Conservation (phyloP, 805 yeast genomes). For the Sugiyamaella floridensis region DNA sequence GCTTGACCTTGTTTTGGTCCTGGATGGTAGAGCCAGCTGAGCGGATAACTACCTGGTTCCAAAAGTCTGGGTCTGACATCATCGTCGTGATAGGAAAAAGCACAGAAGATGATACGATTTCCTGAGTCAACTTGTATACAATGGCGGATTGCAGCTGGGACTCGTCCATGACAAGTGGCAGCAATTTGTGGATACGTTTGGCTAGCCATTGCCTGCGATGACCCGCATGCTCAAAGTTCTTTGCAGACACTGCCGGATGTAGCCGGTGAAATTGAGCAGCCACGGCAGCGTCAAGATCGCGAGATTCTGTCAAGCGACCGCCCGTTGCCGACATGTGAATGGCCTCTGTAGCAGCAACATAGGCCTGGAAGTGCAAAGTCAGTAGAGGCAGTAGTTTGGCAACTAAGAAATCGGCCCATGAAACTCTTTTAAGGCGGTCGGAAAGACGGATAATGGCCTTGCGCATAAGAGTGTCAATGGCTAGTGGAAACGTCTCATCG, state of each 20-base stretch:
- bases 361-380: conserved; percentile 55
- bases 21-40: conserved; percentile 57
- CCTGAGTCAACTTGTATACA: conserved; percentile 48
- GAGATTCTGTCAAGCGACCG: conserved; percentile 28
- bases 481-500: conserved; percentile 36
- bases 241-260: conserved; percentile 49
- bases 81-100: conserved; percentile 45
- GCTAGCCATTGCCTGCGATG: conserved; percentile 47
- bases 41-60: conserved; percentile 58
- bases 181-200: conserved; percentile 33
- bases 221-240: conserved; percentile 31
- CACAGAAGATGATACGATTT: conserved; percentile 55
- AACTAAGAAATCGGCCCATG: conserved; percentile 52
- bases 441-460: conserved; percentile 38
- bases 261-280: conserved; percentile 47
- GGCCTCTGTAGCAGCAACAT: conserved; percentile 36
- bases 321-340: conserved; percentile 23
- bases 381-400: conserved; percentile 55
- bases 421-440: conserved; percentile 38
- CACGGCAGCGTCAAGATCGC: conserved; percentile 36
- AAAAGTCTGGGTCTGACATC: conserved; percentile 66
- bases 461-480: conserved; percentile 41
- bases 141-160: conserved; percentile 36
- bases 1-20: conserved; percentile 67
- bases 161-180: conserved; percentile 44